Base-by-base conservation (phyloP, 306 rosid species). In the Quercus glauca region DNA sequence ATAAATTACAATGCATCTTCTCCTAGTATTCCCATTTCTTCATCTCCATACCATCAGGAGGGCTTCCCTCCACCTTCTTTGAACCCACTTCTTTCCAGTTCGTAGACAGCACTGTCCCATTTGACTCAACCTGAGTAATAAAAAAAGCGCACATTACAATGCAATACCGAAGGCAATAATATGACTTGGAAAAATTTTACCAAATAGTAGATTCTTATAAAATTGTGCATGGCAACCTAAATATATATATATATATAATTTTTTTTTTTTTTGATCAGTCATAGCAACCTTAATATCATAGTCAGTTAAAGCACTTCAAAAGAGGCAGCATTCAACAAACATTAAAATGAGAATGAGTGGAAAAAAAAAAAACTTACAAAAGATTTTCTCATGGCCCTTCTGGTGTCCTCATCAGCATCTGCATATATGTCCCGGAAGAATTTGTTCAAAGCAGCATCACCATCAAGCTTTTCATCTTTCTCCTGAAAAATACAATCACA, bases 41-140 rank as follows among this genome's bases (percentile, higher is more conserved):
- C 91, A 95, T 70, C 86, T 93, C 98, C 97, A 95, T 95, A 65
- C 99, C 99, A 79, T 95, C 97, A 17, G 98, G 99, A 52, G 99
- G 93, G 70, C 97, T 95, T 84, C 98, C 97, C 82, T 95, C 98
- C 1, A 95, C 98, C 87, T 90, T 91, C 92, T 91, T 95, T 49
- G 82, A 37, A 28, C 99, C 98, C 59, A 95, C 99, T 86, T 95
- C 99, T 69, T 91, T 95, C 99, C 99, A 95, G 80, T 95, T 95
- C 41, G 99, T 93, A 0, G 99, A 95, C 29, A 95, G 92, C 61
- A 95, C 98, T 0, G 98, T 95, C 67, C 98, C 99, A 51, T 93
- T 93, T 0, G 97, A 95, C 82, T 93, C 98, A 57, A 93, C 94
- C 99, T 95, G 61, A 26, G 78, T 60, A 8, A 68, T 26, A 20